Conservation (phyloP, 2,329 filamentous ascomycete species). For the Zymoseptoria brevis region DNA sequence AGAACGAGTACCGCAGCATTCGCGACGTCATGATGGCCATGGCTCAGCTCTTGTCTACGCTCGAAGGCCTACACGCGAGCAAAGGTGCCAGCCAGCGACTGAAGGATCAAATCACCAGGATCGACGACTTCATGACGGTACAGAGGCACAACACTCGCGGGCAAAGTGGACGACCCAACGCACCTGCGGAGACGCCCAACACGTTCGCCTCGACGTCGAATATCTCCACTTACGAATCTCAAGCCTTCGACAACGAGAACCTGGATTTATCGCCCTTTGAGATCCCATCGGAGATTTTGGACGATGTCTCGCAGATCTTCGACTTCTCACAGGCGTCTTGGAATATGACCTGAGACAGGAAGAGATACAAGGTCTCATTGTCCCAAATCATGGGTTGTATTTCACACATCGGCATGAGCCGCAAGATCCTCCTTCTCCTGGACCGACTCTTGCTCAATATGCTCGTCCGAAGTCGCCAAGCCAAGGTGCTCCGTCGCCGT, state of each 20-base stretch:
- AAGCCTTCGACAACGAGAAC: constrained; percentile 1
- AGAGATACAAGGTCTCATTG: not conserved
- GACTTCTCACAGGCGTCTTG: constrained; percentile 6
- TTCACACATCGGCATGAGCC: not conserved
- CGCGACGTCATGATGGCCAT: constrained; percentile 27
- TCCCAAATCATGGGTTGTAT: no score
- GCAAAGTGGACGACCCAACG: not conserved
- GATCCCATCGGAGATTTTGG: constrained; percentile 8
- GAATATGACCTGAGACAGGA: constrained; percentile 2
- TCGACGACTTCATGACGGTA: constrained; percentile 35
- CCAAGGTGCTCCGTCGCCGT: not conserved
- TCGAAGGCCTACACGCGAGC: constrained; percentile 37
- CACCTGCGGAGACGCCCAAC: not conserved
- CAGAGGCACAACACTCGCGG: constrained; percentile 4
- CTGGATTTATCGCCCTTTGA: constrained; percentile 7
- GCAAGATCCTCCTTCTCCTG: not conserved
- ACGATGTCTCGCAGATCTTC: constrained; percentile 7
- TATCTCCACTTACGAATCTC: not conserved
- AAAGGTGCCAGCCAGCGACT: constrained; percentile 32
- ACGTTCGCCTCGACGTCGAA: not conserved
- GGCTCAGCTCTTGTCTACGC: constrained; percentile 34
- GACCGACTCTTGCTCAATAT: not conserved
- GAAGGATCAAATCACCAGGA: constrained; percentile 32
- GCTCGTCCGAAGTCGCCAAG: not conserved
- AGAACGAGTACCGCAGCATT: constrained; percentile 33